Conservation (phyloP, 352 stramenopile genomes). For the Phytophthora europaea region DNA sequence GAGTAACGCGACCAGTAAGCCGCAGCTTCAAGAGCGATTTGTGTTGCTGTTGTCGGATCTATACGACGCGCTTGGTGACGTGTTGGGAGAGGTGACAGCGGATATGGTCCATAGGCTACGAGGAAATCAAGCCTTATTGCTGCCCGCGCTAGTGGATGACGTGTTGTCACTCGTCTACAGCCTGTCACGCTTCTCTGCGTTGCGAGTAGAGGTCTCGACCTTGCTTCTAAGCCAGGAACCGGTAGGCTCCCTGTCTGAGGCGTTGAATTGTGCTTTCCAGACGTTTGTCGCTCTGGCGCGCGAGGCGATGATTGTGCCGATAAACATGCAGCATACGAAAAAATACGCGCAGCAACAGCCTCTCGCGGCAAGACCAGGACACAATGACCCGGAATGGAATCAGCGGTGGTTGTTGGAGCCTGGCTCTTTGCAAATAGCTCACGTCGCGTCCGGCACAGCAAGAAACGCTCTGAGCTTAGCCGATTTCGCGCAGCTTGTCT, state of each 20-base stretch:
- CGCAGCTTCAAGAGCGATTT: constrained; percentile 13
- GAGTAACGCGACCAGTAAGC: neutral
- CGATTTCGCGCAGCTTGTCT: constrained; percentile 3
- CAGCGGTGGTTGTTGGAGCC: constrained; percentile 24
- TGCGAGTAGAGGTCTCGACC: constrained; percentile 17
- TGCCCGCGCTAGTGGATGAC: constrained; percentile 46
- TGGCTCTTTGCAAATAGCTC: constrained; percentile 9
- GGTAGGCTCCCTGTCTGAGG: neutral
- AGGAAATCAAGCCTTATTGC: neutral
- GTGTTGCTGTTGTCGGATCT: constrained; percentile 11
- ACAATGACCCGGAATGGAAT: constrained; percentile 14
- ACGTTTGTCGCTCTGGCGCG: constrained; percentile 14
- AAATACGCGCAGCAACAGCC: neutral
- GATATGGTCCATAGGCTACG: neutral
- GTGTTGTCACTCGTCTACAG: constrained; percentile 39
- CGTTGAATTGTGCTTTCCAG: constrained; percentile 10
- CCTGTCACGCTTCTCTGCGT: constrained; percentile 14
- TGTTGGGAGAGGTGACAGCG: constrained; percentile 2
- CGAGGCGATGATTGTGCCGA: constrained; percentile 2
- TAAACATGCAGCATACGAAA: neutral
- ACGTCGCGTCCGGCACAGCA: neutral
- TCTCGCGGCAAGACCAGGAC: neutral
- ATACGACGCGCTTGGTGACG: constrained; percentile 14
- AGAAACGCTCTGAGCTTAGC: neutral
- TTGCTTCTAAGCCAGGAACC: constrained; percentile 13